Conservation (phyloP, 345 rosid species). For the Mallotus nudiflorus region DNA sequence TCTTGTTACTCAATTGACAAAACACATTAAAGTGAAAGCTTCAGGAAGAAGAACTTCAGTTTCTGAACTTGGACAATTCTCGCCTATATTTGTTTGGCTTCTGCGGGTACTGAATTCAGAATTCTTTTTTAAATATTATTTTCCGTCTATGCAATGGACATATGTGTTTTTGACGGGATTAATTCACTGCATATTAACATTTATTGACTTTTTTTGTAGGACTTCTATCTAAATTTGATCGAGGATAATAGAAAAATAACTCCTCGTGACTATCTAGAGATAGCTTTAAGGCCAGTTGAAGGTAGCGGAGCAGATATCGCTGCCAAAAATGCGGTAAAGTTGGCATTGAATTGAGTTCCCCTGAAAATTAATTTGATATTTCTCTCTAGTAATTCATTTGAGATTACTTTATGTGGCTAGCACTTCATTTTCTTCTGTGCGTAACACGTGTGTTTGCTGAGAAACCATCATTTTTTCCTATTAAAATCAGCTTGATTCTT, state of each 20-base stretch:
- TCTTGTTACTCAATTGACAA: conserved; percentile 96
- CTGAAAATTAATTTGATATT: background rate
- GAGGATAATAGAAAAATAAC: conserved; percentile 85
- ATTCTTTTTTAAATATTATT: background rate
- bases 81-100: conserved; percentile 99
- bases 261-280: conserved; percentile 94
- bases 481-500: background rate
- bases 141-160: background rate
- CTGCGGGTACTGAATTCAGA: conserved; percentile 62
- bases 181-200: background rate
- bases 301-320: conserved; percentile 78
- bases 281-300: conserved; percentile 84
- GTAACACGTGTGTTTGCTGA: background rate
- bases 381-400: background rate
- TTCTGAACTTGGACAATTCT: conserved; percentile 89
- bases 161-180: background rate
- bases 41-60: conserved; percentile 73
- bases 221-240: conserved; percentile 81
- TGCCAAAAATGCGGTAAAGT: conserved; percentile 90
- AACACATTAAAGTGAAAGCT: conserved; percentile 94
- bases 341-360: background rate
- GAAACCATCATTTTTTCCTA: background rate
- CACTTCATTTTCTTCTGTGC: background rate
- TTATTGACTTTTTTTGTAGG: conserved; percentile 42
- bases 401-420: background rate